phyloP scores from a whole-genome alignment of 805 yeast species.

The Saccharomyces jurei region DNA sequence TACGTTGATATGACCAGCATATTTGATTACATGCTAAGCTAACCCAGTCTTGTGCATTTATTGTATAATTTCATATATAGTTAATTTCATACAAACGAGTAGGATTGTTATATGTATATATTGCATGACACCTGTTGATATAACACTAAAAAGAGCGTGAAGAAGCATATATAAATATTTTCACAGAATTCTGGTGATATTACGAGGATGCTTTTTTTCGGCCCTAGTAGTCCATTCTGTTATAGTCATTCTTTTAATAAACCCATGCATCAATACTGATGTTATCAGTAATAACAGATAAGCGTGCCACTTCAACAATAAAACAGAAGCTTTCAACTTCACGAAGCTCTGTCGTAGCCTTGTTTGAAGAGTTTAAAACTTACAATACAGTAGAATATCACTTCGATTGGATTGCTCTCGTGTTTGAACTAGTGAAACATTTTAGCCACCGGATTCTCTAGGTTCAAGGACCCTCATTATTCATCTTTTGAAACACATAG shows the following conservation, averaged over 20 bases:
- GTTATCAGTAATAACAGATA: not conserved
- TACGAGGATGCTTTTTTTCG: not conserved
- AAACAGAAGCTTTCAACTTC: not conserved
- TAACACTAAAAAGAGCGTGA: not conserved
- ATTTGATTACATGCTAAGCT: constrained; percentile 50
- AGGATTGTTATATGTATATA: not conserved
- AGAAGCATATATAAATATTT: not conserved
- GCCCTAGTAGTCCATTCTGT: not conserved
- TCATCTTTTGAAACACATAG: not conserved
- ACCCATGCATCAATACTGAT: not conserved
- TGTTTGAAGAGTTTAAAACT: not conserved
- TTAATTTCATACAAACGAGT: not conserved
- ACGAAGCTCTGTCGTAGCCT: not conserved
- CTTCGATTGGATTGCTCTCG: not conserved
- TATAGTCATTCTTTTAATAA: not conserved
- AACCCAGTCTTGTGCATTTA: not conserved
- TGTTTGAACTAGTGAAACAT: not conserved
- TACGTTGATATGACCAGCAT: constrained; percentile 78
- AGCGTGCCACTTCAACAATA: not conserved
- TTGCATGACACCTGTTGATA: not conserved
- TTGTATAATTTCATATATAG: not conserved
- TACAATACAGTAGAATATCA: not conserved
- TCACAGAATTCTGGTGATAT: not conserved
- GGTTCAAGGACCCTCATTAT: not conserved
- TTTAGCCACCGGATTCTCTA: not conserved